These are phyloP conservation scores for Epichloe baconii DNA, from an alignment of 2,329 filamentous ascomycete genomes.

Conservation along the genomic window DNA sequence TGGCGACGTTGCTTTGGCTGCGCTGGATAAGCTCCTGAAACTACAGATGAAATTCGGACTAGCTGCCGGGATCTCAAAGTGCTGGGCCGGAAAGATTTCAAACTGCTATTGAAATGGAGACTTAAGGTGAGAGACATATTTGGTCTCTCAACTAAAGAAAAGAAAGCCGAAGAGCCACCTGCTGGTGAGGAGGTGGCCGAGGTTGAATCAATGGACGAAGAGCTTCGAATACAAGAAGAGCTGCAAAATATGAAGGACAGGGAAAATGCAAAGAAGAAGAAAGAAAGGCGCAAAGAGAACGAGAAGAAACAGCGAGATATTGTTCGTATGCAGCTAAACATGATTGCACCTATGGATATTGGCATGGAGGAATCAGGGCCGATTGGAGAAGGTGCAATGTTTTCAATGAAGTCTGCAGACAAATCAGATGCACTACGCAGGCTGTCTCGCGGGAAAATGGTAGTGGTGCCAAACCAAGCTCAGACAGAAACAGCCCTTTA, in stretches of 20 bases:
- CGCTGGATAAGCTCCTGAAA: constrained; percentile 75
- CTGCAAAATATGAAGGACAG: constrained; percentile 71
- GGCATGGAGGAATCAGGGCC: constrained; percentile 79
- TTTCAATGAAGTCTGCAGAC: constrained; percentile 71
- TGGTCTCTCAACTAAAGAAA: constrained; percentile 55
- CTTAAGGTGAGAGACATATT: constrained; percentile 83
- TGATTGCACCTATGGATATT: constrained; percentile 92
- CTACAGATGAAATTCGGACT: constrained; percentile 64
- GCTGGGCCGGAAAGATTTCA: constrained; percentile 88
- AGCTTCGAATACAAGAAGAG: constrained; percentile 80
- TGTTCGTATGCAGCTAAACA: constrained; percentile 92
- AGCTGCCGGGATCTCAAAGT: constrained; percentile 81
- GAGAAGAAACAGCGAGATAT: constrained; percentile 92
- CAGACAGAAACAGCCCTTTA: constrained; percentile 44
- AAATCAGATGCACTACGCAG: constrained; percentile 56
- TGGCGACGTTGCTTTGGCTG: constrained; percentile 74
- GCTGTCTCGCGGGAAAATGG: constrained; percentile 61
- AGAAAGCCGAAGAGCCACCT: constrained; percentile 42
- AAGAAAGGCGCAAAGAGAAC: constrained; percentile 76
- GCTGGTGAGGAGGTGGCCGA: constrained; percentile 52
- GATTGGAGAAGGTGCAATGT: constrained; percentile 70
- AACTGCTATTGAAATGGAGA: constrained; percentile 77
- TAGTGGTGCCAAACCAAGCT: constrained; percentile 42
- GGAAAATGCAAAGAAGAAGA: constrained; percentile 63
- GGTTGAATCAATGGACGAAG: constrained; percentile 86